These are phyloP conservation scores for Abelmoschus esculentus DNA, from an alignment of 345 rosid species.

Conservation along the genomic window DNA sequence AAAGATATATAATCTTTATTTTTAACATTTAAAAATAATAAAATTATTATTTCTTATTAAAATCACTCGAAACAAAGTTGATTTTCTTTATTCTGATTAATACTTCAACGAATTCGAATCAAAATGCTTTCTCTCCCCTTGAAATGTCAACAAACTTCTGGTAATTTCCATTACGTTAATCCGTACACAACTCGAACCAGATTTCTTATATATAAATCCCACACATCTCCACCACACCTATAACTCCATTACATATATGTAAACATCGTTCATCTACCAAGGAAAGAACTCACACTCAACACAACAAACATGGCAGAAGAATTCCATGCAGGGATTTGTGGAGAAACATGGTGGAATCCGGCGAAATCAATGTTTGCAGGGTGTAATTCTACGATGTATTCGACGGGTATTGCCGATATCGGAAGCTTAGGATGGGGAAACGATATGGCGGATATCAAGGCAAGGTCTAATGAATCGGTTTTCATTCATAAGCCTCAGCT, in stretches of 20 bases:
- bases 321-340: constrained; percentile 47
- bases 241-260: constrained; percentile 26
- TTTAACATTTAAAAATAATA: no score
- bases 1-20: no score
- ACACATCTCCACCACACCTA: background rate
- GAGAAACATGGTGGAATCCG: constrained; percentile 60
- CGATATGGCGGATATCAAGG: constrained; percentile 25
- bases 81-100: background rate
- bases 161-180: constrained; percentile 17
- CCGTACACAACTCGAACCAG: constrained; percentile 21
- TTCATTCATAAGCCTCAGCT: constrained; percentile 24
- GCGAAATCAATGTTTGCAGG: constrained; percentile 32
- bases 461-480: constrained; percentile 20
- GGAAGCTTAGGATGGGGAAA: constrained; percentile 28
- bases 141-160: constrained; percentile 51
- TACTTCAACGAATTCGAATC: constrained; percentile 27
- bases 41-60: no score
- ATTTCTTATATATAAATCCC: constrained; percentile 18
- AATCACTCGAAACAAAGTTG: no score
- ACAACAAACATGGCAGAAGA: constrained; percentile 61
- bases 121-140: constrained; percentile 29
- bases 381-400: constrained; percentile 30
- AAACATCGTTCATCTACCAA: background rate
- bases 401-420: constrained; percentile 20
- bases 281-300: background rate